Evolutionary conservation across 768 basidiomycete species (phyloP).

Genomic region (Mrakia frigida): DNA sequence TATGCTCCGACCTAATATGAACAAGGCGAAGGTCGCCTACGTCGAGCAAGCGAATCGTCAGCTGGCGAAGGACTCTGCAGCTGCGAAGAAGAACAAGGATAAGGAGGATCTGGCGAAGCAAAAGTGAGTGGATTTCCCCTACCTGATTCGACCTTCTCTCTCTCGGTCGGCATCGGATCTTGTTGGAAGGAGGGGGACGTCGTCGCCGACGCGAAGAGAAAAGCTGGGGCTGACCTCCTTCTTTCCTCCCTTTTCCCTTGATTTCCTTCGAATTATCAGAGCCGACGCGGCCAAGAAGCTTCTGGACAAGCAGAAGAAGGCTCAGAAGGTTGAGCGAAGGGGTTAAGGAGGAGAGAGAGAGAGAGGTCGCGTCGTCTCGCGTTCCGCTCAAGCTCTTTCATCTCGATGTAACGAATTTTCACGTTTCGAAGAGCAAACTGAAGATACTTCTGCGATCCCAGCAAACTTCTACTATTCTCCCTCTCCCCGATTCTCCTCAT

Average conservation of each 20-base stretch:
- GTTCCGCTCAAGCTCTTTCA: too few species aligned
- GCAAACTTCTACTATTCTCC: too few species aligned
- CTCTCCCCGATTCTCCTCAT: too few species aligned
- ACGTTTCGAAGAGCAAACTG: too few species aligned
- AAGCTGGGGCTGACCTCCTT: not conserved
- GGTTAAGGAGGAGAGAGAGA: not conserved
- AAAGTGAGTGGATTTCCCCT: slow-evolving; percentile 14
- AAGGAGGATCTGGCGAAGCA: slow-evolving; percentile 30
- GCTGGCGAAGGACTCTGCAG: slow-evolving; percentile 5
- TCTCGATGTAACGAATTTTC: too few species aligned
- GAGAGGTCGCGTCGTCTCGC: too few species aligned
- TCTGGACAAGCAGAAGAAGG: slow-evolving; percentile 22
- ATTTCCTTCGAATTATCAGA: not conserved
- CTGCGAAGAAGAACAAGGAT: slow-evolving; percentile 27
- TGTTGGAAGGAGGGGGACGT: not conserved
- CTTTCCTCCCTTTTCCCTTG: not conserved
- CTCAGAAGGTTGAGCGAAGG: slow-evolving; percentile 17
- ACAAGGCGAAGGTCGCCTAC: slow-evolving; percentile 20
- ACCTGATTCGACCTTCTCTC: not conserved
- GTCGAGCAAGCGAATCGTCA: slow-evolving; percentile 21
- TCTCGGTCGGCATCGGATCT: too few species aligned
- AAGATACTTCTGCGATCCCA: too few species aligned
- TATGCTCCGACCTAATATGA: slow-evolving; percentile 17
- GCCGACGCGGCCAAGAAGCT: slow-evolving; percentile 17
- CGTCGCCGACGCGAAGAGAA: not conserved